Percentiles rank a stretch among this genome's conserved stretches.
Evolutionary conservation across 345 rosid species (phyloP).

Genomic region (Gossypium stocksii): DNA sequence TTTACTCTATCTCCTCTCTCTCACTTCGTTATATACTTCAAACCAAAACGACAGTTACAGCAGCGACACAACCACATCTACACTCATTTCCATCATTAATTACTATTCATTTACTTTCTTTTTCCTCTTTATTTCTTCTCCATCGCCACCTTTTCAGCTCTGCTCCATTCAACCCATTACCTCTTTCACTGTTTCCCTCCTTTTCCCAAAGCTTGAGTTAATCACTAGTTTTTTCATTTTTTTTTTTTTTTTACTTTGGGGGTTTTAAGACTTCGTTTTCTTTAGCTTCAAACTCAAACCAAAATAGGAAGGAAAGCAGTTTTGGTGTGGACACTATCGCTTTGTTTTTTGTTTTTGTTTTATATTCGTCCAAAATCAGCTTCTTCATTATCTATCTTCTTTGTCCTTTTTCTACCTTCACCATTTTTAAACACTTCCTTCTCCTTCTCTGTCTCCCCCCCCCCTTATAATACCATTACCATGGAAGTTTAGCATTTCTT

Average conservation of each 20-base stretch:
- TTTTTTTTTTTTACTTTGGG: background rate
- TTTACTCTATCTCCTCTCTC: background rate
- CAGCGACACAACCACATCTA: background rate
- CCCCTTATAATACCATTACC: background rate
- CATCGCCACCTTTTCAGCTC: conserved; percentile 6
- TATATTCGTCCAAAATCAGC: background rate
- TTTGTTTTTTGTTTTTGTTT: background rate
- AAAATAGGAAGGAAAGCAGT: background rate
- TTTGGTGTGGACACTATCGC: background rate
- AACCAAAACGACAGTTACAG: background rate
- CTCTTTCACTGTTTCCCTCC: background rate
- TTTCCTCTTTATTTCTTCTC: background rate
- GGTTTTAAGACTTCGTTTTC: background rate
- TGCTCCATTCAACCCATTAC: too few species aligned
- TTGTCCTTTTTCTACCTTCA: background rate
- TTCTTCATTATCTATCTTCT: background rate
- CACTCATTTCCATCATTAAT: background rate
- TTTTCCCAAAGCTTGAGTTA: background rate
- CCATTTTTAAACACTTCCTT: background rate
- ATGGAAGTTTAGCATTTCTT: conserved; percentile 14
- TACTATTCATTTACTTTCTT: background rate
- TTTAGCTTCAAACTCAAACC: background rate
- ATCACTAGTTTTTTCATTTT: background rate
- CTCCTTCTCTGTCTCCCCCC: background rate
- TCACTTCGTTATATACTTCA: background rate